A percentile compares a stretch with the other conserved stretches of the same genome.
Conservation (phyloP, 139 green algal genomes). For the Coccomyxa sp. region DNA sequence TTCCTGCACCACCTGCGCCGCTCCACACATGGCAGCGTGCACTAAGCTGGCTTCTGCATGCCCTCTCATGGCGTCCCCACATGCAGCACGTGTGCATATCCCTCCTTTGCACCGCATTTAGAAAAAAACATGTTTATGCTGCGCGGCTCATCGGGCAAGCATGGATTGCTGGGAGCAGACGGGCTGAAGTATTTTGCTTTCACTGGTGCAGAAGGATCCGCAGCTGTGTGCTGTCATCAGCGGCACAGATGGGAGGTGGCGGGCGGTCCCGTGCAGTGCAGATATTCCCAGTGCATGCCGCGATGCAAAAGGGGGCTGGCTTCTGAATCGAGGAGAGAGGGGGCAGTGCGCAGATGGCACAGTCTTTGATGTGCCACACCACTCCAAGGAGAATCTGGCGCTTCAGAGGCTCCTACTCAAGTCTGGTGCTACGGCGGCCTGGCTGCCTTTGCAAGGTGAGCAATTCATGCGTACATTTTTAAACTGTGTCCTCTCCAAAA, state of each 20-base stretch:
- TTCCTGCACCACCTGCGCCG: not conserved
- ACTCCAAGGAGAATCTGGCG: slow-evolving; percentile 39
- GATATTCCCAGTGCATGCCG: slow-evolving; percentile 31
- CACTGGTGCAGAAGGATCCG: too few relatives aligned
- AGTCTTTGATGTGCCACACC: slow-evolving; percentile 26
- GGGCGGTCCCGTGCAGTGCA: slow-evolving; percentile 11
- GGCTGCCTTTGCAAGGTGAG: slow-evolving; percentile 41
- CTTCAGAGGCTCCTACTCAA: slow-evolving; percentile 18
- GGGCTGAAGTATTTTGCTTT: too few relatives aligned
- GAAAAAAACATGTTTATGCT: too few relatives aligned
- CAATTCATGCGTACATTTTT: not conserved
- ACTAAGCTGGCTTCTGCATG: too few relatives aligned
- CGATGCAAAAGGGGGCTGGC: not conserved
- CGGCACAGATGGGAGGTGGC: slow-evolving; percentile 35
- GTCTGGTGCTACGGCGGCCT: slow-evolving; percentile 14
- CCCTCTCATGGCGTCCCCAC: too few relatives aligned
- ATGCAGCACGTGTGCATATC: too few relatives aligned
- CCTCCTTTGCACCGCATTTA: too few relatives aligned
- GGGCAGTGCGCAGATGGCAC: slow-evolving; percentile 35
- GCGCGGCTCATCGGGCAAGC: too few relatives aligned
- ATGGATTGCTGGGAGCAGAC: too few relatives aligned
- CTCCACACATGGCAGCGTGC: too few relatives aligned
- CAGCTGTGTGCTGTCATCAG: slow-evolving; percentile 29
- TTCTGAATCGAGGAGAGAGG: slow-evolving; percentile 4
- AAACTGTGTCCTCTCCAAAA: too few relatives aligned